phyloP scores from a whole-genome alignment of 495 filamentous ascomycete genomes.

The Lasiosphaeria hispida region DNA sequence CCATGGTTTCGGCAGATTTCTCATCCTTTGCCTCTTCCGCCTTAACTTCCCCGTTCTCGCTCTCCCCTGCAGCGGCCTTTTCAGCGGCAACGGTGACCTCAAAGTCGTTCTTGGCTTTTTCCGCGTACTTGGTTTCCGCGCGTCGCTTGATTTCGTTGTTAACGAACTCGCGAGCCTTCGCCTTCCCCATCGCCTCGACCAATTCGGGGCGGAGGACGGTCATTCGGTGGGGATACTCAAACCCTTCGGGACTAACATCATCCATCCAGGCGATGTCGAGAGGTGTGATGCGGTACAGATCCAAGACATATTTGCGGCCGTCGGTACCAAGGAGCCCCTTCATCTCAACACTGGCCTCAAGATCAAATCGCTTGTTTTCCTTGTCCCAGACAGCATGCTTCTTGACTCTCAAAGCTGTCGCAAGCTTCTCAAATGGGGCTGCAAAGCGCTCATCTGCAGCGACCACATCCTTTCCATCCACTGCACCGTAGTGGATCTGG shows the following conservation, averaged over 20 bases:
- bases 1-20: slow-evolving; percentile 12
- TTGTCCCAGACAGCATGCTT: slow-evolving; percentile 98
- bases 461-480: slow-evolving; percentile 94
- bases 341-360: slow-evolving; percentile 96
- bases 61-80: neutral
- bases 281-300: slow-evolving; percentile 92
- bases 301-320: slow-evolving; percentile 93
- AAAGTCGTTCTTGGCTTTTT: too few species aligned
- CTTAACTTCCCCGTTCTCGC: slow-evolving; percentile 23
- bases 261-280: slow-evolving; percentile 90
- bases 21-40: slow-evolving; percentile 26
- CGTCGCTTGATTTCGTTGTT: slow-evolving; percentile 64
- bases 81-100: too few species aligned
- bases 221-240: slow-evolving; percentile 90
- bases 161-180: slow-evolving; percentile 85
- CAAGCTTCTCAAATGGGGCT: slow-evolving; percentile 83
- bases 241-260: slow-evolving; percentile 49
- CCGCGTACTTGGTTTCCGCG: slow-evolving; percentile 31
- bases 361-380: slow-evolving; percentile 80
- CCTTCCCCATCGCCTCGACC: slow-evolving; percentile 76
- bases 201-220: slow-evolving; percentile 86
- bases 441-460: slow-evolving; percentile 84
- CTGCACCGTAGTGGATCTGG: slow-evolving; percentile 97
- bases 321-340: slow-evolving; percentile 98
- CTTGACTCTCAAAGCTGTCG: slow-evolving; percentile 83